Evolutionary conservation across 2,329 filamentous ascomycete species (phyloP), one percentile per base, ranked within the genome.

Genomic region (Aspergillus fructus): DNA sequence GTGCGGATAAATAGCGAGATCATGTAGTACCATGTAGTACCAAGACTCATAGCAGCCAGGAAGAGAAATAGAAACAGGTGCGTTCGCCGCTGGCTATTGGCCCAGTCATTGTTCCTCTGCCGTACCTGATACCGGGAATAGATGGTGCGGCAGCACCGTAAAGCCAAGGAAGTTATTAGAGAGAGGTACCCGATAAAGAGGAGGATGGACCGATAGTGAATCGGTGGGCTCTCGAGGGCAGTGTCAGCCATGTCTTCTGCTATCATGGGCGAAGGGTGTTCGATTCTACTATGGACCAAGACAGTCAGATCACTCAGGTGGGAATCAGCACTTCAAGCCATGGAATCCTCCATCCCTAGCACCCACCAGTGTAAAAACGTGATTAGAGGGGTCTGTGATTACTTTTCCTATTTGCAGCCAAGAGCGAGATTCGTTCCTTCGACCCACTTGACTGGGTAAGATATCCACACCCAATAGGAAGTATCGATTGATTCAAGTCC

Each of bases 21-120:
- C 46, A 76, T 74, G 61, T 80, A 77, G 60, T 78, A 80, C 3
- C 72, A 72, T 4, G 80, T 76, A 1, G 74, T 67, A 1, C 68
- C 68, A 24, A 84, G 66, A 54, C 81, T 81, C n/a, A 78, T 55
- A 23, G 76, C 49, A 5, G 80, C 77, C n/a, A 84, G 71, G 23
- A 70, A 50, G 0, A 74, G 70, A 68, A 56, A 84, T 17, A 51
- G 34, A 17, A 30, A 37, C 17, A 59, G 46, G 24, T 46, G 50
- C 30, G n/a, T 23, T 11, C 41, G 40, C 7, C 41, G 30, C 41
- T 30, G 37, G 13, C 30, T n/a, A 11, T 40, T 5, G 13, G 33
- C 27, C 39, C 46, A 43, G 33, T 49, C 27, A 39, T 45, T 51
- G 39, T 37, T 27, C 34, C n/a, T 51, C 23, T 56, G 54, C 21